phyloP scores from a whole-genome alignment of 108 stramenopile species.

The Pelagomonas calceolata region DNA sequence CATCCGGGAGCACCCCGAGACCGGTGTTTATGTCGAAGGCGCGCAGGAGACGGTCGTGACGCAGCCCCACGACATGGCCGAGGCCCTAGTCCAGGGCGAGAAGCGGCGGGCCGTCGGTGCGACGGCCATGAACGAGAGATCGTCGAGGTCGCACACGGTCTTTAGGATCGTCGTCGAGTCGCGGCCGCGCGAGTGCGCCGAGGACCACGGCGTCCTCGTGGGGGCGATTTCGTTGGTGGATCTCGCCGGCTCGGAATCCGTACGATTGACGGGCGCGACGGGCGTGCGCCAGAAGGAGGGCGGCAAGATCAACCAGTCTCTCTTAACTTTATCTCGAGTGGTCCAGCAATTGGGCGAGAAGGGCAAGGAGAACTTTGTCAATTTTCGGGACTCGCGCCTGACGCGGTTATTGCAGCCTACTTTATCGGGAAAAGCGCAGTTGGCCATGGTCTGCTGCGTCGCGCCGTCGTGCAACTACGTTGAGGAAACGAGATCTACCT shows the following conservation, averaged over 20 bases:
- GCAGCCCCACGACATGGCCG: conserved; percentile 59
- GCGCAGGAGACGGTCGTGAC: conserved; percentile 65
- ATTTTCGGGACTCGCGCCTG: conserved; percentile 89
- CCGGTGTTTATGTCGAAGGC: conserved; percentile 86
- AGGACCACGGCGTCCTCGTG: conserved; percentile 42
- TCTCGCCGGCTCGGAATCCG: conserved; percentile 81
- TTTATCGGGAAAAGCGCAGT: conserved; percentile 81
- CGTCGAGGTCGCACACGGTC: conserved; percentile 90
- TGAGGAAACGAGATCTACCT: conserved; percentile 89
- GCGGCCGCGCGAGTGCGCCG: conserved; percentile 19
- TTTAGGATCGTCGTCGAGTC: conserved; percentile 81
- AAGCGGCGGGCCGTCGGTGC: conserved; percentile 71
- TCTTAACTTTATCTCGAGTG: conserved; percentile 72
- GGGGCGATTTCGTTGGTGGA: conserved; percentile 78
- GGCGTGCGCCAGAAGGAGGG: conserved; percentile 95
- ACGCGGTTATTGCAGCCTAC: conserved; percentile 95
- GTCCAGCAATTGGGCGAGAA: conserved; percentile 62
- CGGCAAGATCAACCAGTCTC: conserved; percentile 92
- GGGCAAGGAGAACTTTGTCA: conserved; percentile 30
- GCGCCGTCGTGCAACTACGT: conserved; percentile 66
- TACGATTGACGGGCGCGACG: conserved; percentile 77
- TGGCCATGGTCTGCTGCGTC: conserved; percentile 89
- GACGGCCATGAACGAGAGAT: conserved; percentile 91
- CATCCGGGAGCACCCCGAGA: conserved; percentile 81
- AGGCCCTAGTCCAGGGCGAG: conserved; percentile 64